These are phyloP conservation scores for Penicillium sp. DNA, from an alignment of 2,329 filamentous ascomycete species.

Conservation along the genomic window DNA sequence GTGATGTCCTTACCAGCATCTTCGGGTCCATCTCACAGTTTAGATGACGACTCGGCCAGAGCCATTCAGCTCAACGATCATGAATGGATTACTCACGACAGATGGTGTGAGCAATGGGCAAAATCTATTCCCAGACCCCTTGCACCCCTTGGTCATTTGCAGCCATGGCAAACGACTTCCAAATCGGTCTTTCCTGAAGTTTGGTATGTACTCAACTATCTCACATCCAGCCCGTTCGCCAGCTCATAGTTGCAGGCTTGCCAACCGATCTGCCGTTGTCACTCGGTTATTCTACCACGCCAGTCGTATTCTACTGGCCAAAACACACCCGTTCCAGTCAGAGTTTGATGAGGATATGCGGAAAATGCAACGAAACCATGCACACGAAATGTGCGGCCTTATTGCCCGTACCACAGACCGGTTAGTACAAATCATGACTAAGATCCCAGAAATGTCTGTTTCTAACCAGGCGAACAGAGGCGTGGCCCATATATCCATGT, in stretches of 20 bases:
- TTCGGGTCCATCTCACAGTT: constrained; percentile 59
- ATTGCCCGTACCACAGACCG: constrained; percentile 79
- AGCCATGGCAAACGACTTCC: constrained; percentile 62
- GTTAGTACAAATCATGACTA: constrained; percentile 32
- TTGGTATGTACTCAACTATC: constrained; percentile 57
- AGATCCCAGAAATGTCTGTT: not conserved
- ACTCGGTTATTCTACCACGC: constrained; percentile 88
- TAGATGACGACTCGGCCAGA: constrained; percentile 53
- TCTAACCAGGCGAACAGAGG: constrained; percentile 45
- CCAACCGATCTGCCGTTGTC: constrained; percentile 77
- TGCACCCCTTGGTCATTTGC: constrained; percentile 77
- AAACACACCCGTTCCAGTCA: constrained; percentile 68
- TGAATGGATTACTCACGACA: constrained; percentile 78
- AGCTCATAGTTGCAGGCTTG: constrained; percentile 56
- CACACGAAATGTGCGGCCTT: constrained; percentile 84
- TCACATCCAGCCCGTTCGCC: not conserved
- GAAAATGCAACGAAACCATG: constrained; percentile 67
- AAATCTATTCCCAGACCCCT: constrained; percentile 76
- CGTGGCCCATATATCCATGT: constrained; percentile 73
- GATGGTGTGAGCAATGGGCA: constrained; percentile 81
- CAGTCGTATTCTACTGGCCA: constrained; percentile 74
- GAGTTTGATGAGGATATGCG: constrained; percentile 65
- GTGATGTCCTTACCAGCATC: constrained; percentile 79
- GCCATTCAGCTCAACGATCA: constrained; percentile 61
- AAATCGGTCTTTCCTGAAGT: constrained; percentile 82